Evolutionary conservation across 2,329 filamentous ascomycete species (phyloP), one percentile per base, ranked within the genome.

Genomic region (Boeremia lycopersici): DNA sequence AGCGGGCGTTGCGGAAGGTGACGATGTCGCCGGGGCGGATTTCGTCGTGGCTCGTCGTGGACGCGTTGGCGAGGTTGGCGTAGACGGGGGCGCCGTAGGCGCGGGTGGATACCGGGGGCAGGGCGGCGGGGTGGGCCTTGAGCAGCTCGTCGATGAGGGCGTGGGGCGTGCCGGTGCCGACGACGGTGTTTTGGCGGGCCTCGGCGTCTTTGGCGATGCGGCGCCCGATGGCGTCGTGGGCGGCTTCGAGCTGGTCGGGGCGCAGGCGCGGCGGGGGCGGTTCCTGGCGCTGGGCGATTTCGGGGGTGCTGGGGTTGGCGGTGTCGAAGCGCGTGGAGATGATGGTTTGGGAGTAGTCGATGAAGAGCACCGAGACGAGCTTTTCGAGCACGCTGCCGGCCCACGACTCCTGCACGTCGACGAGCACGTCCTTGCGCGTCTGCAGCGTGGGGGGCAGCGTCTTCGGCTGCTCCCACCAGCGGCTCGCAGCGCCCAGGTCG

Each of bases 331-430:
- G 87, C 15, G 88, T 89, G 0, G 88, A 91, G 67, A 99, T 84
- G 60, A 96, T 82, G 0, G 93, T 98, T 73, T 98, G 95, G 15
- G 93, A 97, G 75, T 99, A 99, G 77, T 99, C 95, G 68, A 92
- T 88, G 78, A 91, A 99, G 8, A 99, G 78, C n/a, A 98, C 81
- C 65, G 89, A 95, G 36, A 97, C 82, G 56, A 93, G 87, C 62
- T 93, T 93, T 6, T 88, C 90, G 17, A 96, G 79, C 0, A 86
- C 86, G 71, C 87, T 88, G 25, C 89, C 87, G 26, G 88, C 88
- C 12, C 87, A 84, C 1, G 87, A 86, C 70, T 97, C 91, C 61
- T 96, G 90, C 19, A 88, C 83, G 74, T 98, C 92, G 46, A 86
- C 89, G 48, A 91, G 84, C 13, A 98, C 82, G 71, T 99, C 95